These are phyloP conservation scores for Lasiodiplodia sp. DNA, from an alignment of 2,329 filamentous ascomycete species.

Conservation along the genomic window DNA sequence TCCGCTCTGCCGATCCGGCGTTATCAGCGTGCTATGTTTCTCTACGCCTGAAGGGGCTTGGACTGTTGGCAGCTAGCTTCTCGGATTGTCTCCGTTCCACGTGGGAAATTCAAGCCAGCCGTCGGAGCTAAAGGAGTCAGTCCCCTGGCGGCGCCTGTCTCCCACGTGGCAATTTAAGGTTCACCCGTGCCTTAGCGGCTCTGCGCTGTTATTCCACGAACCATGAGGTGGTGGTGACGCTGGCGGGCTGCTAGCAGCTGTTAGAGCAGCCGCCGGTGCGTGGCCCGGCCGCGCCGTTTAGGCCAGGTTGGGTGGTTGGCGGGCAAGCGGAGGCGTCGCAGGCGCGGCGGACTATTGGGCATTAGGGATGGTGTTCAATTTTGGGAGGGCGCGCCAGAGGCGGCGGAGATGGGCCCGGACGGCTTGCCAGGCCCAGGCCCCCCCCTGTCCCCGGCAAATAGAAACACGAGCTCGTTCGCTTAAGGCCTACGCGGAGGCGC, in stretches of 20 bases:
- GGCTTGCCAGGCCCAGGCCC: neutral
- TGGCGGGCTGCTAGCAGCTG: neutral
- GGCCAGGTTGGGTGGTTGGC: neutral
- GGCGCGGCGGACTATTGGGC: no score
- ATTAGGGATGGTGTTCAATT: neutral
- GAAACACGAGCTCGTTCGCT: constrained; percentile 8
- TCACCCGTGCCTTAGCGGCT: constrained; percentile 19
- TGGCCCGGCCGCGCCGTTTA: neutral
- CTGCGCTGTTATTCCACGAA: constrained; percentile 22
- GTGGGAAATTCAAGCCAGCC: constrained; percentile 9
- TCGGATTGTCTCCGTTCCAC: constrained; percentile 10
- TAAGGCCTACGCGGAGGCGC: neutral
- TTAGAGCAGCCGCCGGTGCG: neutral
- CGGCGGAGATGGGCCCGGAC: constrained; percentile 1
- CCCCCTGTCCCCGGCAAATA: neutral
- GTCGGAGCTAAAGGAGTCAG: neutral
- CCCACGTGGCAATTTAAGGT: constrained; percentile 25
- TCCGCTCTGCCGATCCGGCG: constrained; percentile 20
- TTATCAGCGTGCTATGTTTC: constrained; percentile 19
- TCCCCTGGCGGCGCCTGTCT: neutral
- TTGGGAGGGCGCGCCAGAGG: neutral
- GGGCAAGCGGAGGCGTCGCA: constrained; percentile 10
- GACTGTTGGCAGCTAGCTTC: neutral
- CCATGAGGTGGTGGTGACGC: neutral
- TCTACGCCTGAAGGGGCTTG: constrained; percentile 17